A percentile compares a stretch with the other conserved stretches of the same genome.
These are phyloP conservation scores for Bodo saltans DNA, from an alignment of 78 protist species.

Conservation along the genomic window DNA sequence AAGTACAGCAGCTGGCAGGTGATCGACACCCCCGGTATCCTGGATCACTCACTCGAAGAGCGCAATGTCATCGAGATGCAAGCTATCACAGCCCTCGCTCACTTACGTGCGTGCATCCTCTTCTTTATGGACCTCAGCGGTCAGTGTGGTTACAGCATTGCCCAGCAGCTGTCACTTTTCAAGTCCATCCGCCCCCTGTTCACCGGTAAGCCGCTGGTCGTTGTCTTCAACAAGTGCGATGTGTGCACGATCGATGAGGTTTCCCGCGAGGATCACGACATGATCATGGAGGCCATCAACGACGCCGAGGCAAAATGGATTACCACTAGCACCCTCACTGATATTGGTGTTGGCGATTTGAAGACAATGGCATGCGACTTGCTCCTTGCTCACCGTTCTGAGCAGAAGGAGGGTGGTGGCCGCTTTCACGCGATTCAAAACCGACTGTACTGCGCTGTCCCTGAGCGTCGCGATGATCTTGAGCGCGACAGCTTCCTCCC, in stretches of 20 bases:
- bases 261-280: constrained; percentile 45
- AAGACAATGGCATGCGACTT: constrained; percentile 83
- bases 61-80: constrained; percentile 99
- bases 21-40: constrained; percentile 99
- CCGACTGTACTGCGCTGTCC: constrained; percentile 78
- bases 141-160: constrained; percentile 90
- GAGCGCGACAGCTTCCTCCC: constrained; percentile 68
- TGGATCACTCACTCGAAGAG: constrained; percentile 96
- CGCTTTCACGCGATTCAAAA: constrained; percentile 28
- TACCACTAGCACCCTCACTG: constrained; percentile 62
- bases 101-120: constrained; percentile 84
- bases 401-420: constrained; percentile 35
- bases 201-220: constrained; percentile 91
- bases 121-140: constrained; percentile 92
- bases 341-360: constrained; percentile 78
- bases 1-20: constrained; percentile 92
- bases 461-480: constrained; percentile 58
- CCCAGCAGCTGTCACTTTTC: constrained; percentile 87
- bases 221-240: constrained; percentile 90
- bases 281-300: constrained; percentile 36
- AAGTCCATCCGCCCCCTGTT: constrained; percentile 89
- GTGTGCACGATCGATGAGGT: constrained; percentile 58
- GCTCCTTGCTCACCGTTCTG: constrained; percentile 76
- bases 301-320: constrained; percentile 41
- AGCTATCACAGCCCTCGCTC: constrained; percentile 98